Conservation (phyloP, 1,284 basidiomycete species). For the Puccinia novopanici region DNA sequence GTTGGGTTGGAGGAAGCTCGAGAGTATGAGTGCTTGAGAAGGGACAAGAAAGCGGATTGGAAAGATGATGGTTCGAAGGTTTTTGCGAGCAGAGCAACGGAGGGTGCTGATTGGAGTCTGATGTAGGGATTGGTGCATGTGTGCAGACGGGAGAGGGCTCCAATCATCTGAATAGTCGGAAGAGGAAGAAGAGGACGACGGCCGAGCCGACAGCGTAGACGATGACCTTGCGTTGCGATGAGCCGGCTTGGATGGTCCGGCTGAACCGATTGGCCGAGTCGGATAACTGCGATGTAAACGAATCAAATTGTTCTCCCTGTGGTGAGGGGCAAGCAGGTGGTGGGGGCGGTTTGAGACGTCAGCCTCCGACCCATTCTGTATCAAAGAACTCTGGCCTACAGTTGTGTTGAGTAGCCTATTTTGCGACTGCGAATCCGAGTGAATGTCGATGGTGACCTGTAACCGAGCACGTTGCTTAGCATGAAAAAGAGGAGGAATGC, state of each 20-base stretch:
- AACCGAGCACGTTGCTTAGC: background rate
- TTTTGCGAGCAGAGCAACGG: background rate
- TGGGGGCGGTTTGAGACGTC: too few relatives aligned
- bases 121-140: too few relatives aligned
- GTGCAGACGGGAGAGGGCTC: background rate
- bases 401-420: conserved; percentile 34
- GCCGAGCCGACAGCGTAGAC: conserved; percentile 7
- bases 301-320: conserved; percentile 38
- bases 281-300: conserved; percentile 16
- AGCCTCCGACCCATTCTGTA: too few relatives aligned
- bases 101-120: too few relatives aligned
- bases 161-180: conserved; percentile 13
- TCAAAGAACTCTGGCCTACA: conserved; percentile 13
- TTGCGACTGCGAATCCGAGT: conserved; percentile 40
- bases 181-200: conserved; percentile 12
- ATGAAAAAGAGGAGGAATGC: background rate
- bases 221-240: conserved; percentile 6
- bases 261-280: conserved; percentile 24
- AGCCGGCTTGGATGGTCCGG: conserved; percentile 2
- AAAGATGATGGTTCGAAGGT: too few relatives aligned
- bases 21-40: too few relatives aligned
- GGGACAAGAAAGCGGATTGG: too few relatives aligned
- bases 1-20: too few relatives aligned
- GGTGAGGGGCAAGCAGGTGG: too few relatives aligned
- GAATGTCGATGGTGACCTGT: conserved; percentile 45